These are phyloP conservation scores for Pseudogymnoascus sp. DNA, from an alignment of 2,329 filamentous ascomycete genomes.

Conservation along the genomic window DNA sequence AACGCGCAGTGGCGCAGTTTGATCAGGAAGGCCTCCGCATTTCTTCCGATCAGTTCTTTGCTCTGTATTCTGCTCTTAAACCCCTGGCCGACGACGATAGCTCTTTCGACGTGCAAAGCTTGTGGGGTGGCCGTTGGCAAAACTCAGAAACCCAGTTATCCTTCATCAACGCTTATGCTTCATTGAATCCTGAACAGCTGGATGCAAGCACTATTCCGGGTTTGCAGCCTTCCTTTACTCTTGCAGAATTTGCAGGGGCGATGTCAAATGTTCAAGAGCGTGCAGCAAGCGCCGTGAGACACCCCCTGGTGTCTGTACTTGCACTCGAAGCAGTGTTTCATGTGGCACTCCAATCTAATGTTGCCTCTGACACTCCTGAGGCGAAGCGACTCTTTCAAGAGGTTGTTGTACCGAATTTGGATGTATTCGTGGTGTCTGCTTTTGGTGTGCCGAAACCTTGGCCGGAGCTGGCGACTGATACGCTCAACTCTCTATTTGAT, in stretches of 20 bases:
- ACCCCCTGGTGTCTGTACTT: constrained; percentile 80
- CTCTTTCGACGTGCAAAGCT: constrained; percentile 70
- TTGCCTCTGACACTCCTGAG: constrained; percentile 53
- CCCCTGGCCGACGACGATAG: constrained; percentile 55
- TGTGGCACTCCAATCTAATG: constrained; percentile 51
- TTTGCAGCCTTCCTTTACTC: constrained; percentile 66
- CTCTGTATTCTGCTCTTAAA: constrained; percentile 69
- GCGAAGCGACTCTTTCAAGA: constrained; percentile 58
- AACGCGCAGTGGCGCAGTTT: constrained; percentile 67
- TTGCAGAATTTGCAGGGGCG: constrained; percentile 52
- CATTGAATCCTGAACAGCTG: constrained; percentile 63
- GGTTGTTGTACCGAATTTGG: constrained; percentile 63
- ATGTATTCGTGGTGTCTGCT: constrained; percentile 70
- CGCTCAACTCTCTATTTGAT: constrained; percentile 67
- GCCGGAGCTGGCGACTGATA: constrained; percentile 66
- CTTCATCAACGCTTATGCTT: constrained; percentile 84
- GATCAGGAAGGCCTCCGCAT: constrained; percentile 71
- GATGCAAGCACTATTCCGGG: constrained; percentile 80
- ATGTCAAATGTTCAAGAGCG: constrained; percentile 50
- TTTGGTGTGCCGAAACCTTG: constrained; percentile 71
- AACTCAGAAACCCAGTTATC: constrained; percentile 82
- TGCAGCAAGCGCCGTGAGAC: constrained; percentile 62
- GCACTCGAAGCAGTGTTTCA: constrained; percentile 65
- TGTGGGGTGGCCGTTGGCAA: constrained; percentile 88
- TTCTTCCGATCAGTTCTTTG: constrained; percentile 70